phyloP scores from a whole-genome alignment of 202 grass and related monocot species.

The Hordeum pubiflorum region DNA sequence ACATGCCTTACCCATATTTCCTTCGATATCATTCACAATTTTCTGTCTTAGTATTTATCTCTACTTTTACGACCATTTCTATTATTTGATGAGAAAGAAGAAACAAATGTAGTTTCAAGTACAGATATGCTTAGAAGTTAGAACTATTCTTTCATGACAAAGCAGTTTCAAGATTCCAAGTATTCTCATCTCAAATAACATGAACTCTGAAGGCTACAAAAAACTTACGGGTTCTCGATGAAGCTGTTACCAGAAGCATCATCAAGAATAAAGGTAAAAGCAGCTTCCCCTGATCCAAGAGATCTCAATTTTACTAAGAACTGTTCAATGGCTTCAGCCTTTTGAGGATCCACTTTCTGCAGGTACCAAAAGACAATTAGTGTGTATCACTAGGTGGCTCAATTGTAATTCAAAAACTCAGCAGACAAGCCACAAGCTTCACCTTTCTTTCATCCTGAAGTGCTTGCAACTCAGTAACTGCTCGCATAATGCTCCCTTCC shows the following conservation, averaged over 20 bases:
- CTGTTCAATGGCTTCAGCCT: conserved; percentile 76
- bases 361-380: conserved; percentile 2
- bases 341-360: conserved; percentile 92
- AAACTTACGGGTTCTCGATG: conserved; percentile 82
- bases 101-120: not conserved
- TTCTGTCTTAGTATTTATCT: not conserved
- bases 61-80: not conserved
- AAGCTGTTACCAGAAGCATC: conserved; percentile 95
- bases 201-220: not conserved
- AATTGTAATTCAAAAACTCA: conserved; percentile 10
- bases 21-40: not conserved
- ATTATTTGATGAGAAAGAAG: not conserved
- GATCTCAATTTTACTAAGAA: conserved; percentile 74
- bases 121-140: not conserved
- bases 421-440: not conserved
- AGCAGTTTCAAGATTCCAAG: not conserved
- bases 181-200: not conserved
- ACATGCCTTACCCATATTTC: not conserved
- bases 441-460: conserved; percentile 97
- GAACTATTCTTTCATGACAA: not conserved
- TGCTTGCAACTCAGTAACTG: conserved; percentile 62
- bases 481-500: conserved; percentile 77
- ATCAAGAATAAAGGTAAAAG: conserved; percentile 86
- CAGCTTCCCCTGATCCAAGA: conserved; percentile 53
- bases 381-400: not conserved